Evolutionary conservation across 345 rosid species (phyloP).

Genomic region (Hirschfeldia incana): DNA sequence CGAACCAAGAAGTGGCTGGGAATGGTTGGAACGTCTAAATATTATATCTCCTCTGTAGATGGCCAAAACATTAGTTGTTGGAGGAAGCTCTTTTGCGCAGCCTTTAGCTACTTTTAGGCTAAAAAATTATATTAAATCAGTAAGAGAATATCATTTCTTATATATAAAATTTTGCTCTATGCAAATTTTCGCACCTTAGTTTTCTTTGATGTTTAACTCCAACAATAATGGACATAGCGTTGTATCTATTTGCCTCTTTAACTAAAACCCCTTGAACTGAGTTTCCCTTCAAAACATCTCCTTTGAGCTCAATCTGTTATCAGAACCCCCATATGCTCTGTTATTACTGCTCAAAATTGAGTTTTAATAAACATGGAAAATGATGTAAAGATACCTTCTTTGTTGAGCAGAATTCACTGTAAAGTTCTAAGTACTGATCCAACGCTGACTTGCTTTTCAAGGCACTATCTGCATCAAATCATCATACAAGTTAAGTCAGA

Average conservation of each 20-base stretch:
- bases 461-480: constrained; percentile 50
- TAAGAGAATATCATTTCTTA: not conserved
- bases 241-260: constrained; percentile 61
- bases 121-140: constrained; percentile 17
- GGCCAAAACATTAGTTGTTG: constrained; percentile 71
- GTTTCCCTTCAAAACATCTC: constrained; percentile 52
- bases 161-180: not conserved
- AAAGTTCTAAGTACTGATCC: constrained; percentile 59
- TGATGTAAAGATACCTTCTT: constrained; percentile 53
- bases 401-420: constrained; percentile 59
- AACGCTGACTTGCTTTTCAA: constrained; percentile 45
- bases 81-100: constrained; percentile 66
- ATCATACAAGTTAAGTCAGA: not conserved
- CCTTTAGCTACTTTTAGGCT: constrained; percentile 57
- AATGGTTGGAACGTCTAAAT: constrained; percentile 59
- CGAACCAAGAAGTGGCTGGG: constrained; percentile 60
- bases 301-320: constrained; percentile 62
- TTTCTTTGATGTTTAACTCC: constrained; percentile 57
- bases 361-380: not conserved
- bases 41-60: constrained; percentile 65
- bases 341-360: not conserved
- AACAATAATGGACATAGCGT: constrained; percentile 59
- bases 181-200: constrained; percentile 46
- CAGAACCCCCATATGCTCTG: not conserved
- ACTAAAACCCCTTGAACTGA: constrained; percentile 60